Evolutionary conservation across 805 yeast species (phyloP).

Genomic region (Wickerhamiella bombiphila): DNA sequence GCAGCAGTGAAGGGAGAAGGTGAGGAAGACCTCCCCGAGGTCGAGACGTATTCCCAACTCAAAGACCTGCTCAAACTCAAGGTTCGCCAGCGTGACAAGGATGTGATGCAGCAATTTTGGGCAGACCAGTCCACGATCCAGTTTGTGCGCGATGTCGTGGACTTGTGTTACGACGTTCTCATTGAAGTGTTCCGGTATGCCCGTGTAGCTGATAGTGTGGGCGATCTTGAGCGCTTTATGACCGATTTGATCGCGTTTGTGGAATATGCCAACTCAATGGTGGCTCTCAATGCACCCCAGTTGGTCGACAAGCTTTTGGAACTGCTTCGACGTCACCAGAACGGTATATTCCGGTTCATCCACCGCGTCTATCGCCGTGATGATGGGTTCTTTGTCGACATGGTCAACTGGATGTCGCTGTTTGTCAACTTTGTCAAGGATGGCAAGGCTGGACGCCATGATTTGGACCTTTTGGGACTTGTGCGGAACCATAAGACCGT

Average conservation of each 20-base stretch:
- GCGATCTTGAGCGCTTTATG: slow-evolving; percentile 50
- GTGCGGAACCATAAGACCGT: slow-evolving; percentile 20
- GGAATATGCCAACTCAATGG: slow-evolving; percentile 35
- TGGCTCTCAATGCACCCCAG: slow-evolving; percentile 36
- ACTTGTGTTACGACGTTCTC: slow-evolving; percentile 61
- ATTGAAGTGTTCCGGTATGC: slow-evolving; percentile 55
- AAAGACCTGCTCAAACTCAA: slow-evolving; percentile 49
- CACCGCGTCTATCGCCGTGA: slow-evolving; percentile 76
- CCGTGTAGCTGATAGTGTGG: slow-evolving; percentile 48
- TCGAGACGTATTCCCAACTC: slow-evolving; percentile 36
- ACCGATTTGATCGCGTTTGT: slow-evolving; percentile 48
- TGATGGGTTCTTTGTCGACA: slow-evolving; percentile 51
- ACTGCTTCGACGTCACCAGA: slow-evolving; percentile 58
- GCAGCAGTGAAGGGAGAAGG: slow-evolving; percentile 20
- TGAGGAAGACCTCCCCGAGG: slow-evolving; percentile 20
- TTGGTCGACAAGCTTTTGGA: slow-evolving; percentile 53
- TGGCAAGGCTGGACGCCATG: slow-evolving; percentile 34
- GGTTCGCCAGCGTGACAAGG: slow-evolving; percentile 61
- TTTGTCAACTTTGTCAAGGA: slow-evolving; percentile 48
- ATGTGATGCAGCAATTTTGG: slow-evolving; percentile 63
- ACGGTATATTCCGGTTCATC: slow-evolving; percentile 55
- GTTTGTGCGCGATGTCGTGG: slow-evolving; percentile 55
- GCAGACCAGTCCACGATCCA: slow-evolving; percentile 69
- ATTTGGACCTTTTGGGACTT: slow-evolving; percentile 32
- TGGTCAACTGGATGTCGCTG: slow-evolving; percentile 60